Evolutionary conservation across 2,329 filamentous ascomycete species (phyloP), one percentile per base, ranked within the genome.

Genomic region (Alternaria postmessia): DNA sequence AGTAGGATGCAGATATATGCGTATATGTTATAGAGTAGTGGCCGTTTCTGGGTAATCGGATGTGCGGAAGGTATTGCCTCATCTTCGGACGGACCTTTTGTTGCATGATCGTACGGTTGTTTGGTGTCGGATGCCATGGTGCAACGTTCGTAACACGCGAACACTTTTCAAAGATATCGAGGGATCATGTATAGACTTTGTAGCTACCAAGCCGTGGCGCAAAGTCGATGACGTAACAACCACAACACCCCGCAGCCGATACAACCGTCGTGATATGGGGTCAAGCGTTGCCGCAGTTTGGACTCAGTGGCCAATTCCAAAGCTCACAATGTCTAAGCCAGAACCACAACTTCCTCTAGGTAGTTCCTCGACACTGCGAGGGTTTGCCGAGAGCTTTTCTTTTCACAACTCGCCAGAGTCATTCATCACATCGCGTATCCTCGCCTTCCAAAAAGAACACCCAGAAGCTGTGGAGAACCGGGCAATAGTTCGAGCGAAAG

Each of bases 341-440:
- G 18, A 36, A n/a, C 30, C 46, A 26, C 46, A 49, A 34, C 46
- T 49, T 20, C 46, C 46, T 12, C 30, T 11, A n/a, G 46, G 46
- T 7, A 49, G 46, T 18, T 49, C 46, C 34, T 49, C 46, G 18
- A 49, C 18, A 24, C 28, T 49, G 28, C 46, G 28, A n/a, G 46
- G 46, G 6, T 36, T 49, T 36, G 20, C 46, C 46, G 46, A 49
- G 18, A 49, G 46, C 30, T 34, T 49, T 30, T 49, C 46, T 11
- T 49, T 49, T 7, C 46, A 49, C 46, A 49, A 36, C 26, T 49
- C 28, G 7, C 46, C 46, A 3, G 46, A 49, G 30, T 8, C 46
- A 32, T 49, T 49, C 46, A 49, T 49, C 5, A 49, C 46, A 7
- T 49, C 46, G 4, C 46, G 46, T 7, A 49, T 49, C 46, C 28